A percentile compares a stretch with the other conserved stretches of the same genome.
phyloP scores from a whole-genome alignment of 2,329 filamentous ascomycete species.

The Ilyonectria mors-panacis region DNA sequence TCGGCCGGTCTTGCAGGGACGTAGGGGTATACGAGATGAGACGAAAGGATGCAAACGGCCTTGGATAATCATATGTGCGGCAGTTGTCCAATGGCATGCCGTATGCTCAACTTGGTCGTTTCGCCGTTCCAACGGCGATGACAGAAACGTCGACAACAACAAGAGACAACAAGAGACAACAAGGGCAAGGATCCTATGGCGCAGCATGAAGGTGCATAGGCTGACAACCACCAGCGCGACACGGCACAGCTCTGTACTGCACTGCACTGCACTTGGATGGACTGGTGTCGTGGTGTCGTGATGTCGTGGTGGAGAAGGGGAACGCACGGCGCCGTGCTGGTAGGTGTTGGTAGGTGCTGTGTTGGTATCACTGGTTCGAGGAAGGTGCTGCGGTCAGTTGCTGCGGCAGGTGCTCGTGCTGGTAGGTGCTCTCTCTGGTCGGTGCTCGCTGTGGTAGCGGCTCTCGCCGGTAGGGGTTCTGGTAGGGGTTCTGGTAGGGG shows the following conservation, averaged over 20 bases:
- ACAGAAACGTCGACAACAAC: neutral
- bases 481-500: too few relatives aligned
- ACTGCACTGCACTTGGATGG: too few relatives aligned
- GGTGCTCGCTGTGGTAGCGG: neutral
- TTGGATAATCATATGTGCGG: neutral
- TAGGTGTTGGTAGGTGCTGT: too few relatives aligned
- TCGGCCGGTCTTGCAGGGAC: neutral
- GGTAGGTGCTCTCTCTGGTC: neutral
- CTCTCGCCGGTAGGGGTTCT: neutral
- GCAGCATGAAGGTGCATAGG: neutral
- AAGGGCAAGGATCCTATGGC: neutral
- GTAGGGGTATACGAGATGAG: neutral
- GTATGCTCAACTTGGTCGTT: neutral
- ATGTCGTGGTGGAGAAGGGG: neutral
- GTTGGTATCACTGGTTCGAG: neutral
- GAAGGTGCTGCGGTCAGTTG: neutral
- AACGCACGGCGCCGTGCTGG: too few relatives aligned
- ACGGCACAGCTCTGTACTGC: too few relatives aligned
- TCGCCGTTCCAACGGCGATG: neutral
- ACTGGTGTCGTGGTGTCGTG: too few relatives aligned
- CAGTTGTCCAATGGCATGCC: neutral
- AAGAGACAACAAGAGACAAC: neutral
- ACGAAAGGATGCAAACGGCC: neutral
- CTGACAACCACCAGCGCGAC: too few relatives aligned
- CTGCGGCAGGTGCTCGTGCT: neutral